phyloP scores from a whole-genome alignment of 140 eudicot genomes.

The Oenanthe javanica region DNA sequence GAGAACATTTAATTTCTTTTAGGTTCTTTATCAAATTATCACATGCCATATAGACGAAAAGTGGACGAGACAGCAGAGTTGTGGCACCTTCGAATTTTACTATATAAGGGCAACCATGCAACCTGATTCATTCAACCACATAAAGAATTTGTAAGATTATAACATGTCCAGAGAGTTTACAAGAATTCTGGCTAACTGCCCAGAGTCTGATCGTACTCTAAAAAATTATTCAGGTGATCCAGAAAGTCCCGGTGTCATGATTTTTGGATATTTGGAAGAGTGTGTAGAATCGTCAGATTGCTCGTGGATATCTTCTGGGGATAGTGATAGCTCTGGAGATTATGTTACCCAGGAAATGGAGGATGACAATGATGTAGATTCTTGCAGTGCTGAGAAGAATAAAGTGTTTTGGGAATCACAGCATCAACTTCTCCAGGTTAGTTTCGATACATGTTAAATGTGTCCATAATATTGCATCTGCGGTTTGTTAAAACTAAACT shows the following conservation, averaged over 20 bases:
- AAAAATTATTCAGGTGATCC: constrained; percentile 13
- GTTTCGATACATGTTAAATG: not conserved
- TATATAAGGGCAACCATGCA: not conserved
- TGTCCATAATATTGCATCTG: not conserved
- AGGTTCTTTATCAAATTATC: not conserved
- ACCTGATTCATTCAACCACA: not conserved
- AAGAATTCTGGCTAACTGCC: not conserved
- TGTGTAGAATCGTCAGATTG: constrained; percentile 26
- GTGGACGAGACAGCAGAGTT: not conserved
- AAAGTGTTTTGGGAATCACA: constrained; percentile 55
- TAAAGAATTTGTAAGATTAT: not conserved
- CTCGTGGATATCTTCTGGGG: constrained; percentile 29
- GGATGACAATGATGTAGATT: constrained; percentile 20
- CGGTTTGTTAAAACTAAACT: not conserved
- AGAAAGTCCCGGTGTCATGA: constrained; percentile 26
- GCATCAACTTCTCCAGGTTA: constrained; percentile 45
- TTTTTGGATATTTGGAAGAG: constrained; percentile 54
- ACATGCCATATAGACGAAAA: not conserved
- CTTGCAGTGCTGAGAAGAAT: constrained; percentile 28
- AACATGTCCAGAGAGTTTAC: not conserved
- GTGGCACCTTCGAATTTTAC: not conserved
- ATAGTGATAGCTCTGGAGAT: constrained; percentile 13
- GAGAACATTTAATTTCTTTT: no score
- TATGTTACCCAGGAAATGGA: constrained; percentile 25
- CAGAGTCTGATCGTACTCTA: not conserved